Percentiles rank a stretch among this genome's conserved stretches.
Evolutionary conservation across 352 stramenopile genomes (phyloP).

Genomic region (Blastocystis hominis): DNA sequence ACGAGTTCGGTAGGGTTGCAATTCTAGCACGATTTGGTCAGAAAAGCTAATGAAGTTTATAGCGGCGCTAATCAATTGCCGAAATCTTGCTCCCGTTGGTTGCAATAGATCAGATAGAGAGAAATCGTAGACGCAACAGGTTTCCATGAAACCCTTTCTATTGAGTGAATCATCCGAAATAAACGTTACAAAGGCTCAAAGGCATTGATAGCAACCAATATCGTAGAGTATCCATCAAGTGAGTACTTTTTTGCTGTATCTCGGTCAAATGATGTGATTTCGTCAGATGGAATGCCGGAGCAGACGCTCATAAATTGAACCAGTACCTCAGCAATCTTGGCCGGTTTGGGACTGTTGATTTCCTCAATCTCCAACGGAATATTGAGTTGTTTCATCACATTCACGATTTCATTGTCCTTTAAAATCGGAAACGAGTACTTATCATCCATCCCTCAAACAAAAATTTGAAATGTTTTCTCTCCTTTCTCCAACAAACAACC

Average conservation of each 20-base stretch:
- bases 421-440: slow-evolving; percentile 48
- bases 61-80: slow-evolving; percentile 19
- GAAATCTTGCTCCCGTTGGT: background rate
- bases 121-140: slow-evolving; percentile 35
- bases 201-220: background rate
- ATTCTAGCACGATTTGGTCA: background rate
- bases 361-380: slow-evolving; percentile 38
- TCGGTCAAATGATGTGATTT: slow-evolving; percentile 7
- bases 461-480: background rate
- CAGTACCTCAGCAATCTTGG: background rate
- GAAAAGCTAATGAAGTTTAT: slow-evolving; percentile 58
- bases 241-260: slow-evolving; percentile 48
- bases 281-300: slow-evolving; percentile 10
- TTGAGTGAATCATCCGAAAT: background rate
- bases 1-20: background rate
- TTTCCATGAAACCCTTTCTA: slow-evolving; percentile 32
- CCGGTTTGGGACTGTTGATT: background rate
- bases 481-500: background rate
- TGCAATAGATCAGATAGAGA: slow-evolving; percentile 21
- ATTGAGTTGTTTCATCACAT: slow-evolving; percentile 23
- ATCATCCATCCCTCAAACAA: background rate
- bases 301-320: slow-evolving; percentile 33
- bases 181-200: slow-evolving; percentile 16
- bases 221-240: background rate
- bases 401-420: slow-evolving; percentile 27